Percentiles rank a stretch among this genome's conserved stretches.
phyloP scores from a whole-genome alignment of 345 rosid species.

The Salix caprea region DNA sequence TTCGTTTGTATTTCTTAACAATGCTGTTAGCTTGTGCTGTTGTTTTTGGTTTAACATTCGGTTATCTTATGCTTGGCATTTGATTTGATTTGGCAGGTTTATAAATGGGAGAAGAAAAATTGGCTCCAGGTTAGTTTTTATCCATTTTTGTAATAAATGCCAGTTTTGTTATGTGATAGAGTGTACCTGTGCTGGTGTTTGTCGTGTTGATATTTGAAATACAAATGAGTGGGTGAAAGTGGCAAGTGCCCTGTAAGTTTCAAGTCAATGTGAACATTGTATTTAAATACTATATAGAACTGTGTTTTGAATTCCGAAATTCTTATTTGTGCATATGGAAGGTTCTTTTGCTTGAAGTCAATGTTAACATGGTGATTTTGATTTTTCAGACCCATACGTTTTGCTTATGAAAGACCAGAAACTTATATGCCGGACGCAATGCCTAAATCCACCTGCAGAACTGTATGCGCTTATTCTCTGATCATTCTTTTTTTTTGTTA shows the following conservation, averaged over 20 bases:
- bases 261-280: not conserved
- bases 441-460: constrained; percentile 23
- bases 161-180: not conserved
- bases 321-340: not conserved
- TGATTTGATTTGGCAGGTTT: not conserved
- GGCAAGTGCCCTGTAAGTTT: not conserved
- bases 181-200: not conserved
- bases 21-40: not conserved
- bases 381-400: constrained; percentile 13
- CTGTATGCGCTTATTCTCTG: constrained; percentile 14
- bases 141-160: not conserved
- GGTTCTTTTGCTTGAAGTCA: not conserved
- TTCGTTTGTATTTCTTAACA: no score
- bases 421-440: constrained; percentile 22
- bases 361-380: not conserved
- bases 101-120: constrained; percentile 1
- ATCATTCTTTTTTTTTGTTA: not conserved
- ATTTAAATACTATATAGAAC: not conserved
- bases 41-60: not conserved
- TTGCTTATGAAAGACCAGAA: constrained; percentile 24
- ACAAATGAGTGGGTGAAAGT: not conserved
- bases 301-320: not conserved
- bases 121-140: not conserved
- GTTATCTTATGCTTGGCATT: not conserved
- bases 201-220: not conserved